Evolutionary conservation across 129 eudicot genomes (phyloP).

Genomic region (Dittrichia graveolens): DNA sequence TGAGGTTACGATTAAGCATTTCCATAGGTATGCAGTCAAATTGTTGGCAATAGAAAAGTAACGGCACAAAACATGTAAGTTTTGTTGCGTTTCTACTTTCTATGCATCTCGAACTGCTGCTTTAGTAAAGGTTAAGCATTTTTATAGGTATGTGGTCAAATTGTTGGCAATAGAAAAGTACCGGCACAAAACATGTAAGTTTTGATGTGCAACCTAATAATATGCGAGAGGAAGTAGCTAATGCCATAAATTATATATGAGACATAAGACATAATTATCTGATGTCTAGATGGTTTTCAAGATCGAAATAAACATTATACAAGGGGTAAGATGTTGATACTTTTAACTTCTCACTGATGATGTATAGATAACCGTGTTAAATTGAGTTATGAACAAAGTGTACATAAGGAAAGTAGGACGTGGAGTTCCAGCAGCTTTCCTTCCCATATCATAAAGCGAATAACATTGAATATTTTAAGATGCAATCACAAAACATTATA

Average conservation of each 20-base stretch:
- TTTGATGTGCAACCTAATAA: conserved; percentile 7
- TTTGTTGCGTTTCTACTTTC: background rate
- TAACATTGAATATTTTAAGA: background rate
- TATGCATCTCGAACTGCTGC: no score
- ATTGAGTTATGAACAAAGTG: conserved; percentile 15
- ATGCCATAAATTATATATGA: background rate
- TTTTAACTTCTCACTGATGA: conserved; percentile 9
- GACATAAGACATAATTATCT: background rate
- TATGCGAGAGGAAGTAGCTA: background rate
- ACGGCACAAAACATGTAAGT: background rate
- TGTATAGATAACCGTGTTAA: background rate
- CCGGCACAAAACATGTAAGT: background rate
- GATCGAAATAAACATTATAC: conserved; percentile 14
- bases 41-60: conserved; percentile 14
- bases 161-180: conserved; percentile 17
- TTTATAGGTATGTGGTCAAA: background rate
- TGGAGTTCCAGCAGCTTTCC: conserved; percentile 15
- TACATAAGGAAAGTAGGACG: conserved; percentile 11
- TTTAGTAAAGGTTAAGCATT: background rate
- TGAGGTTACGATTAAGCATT: conserved; percentile 12
- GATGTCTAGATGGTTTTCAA: conserved; percentile 8
- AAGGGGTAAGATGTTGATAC: background rate
- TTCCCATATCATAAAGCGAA: conserved; percentile 10
- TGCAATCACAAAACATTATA: conserved; percentile 10
- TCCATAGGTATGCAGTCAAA: background rate